Base-by-base conservation (phyloP, 1,284 basidiomycete species). In the Coniferiporia sulphurascens region DNA sequence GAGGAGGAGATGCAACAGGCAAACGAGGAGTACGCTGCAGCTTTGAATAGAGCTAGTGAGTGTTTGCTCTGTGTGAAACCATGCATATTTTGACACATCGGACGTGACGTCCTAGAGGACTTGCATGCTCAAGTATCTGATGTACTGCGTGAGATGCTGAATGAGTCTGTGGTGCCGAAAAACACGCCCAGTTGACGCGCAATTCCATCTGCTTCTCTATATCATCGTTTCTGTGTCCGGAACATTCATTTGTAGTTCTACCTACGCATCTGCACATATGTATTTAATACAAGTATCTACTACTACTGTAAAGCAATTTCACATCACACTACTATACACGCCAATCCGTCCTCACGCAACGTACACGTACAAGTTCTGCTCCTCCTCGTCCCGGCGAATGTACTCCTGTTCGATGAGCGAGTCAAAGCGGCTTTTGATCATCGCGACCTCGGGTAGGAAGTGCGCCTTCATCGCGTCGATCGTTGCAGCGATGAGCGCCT, bases 371-470 rank as follows among this genome's bases (percentile, higher is more conserved):
- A 81, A 73, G 64, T 84, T 85, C 72, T 77, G 82, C 67, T 92
- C 87, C 32, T 81, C 77, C 17, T 86, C 82, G 68, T 88, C 87
- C 53, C 94, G 78, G 71, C 82, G 82, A 72, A 97, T 70, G 74
- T 95, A 97, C 70, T 96, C 95, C 65, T 84, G 78, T 65, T 95
- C 93, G 55, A 95, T 92, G 63, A 96, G 72, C 54, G 79, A 81
- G 66, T 89, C 87, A 63, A 97, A 85, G 56, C 92, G 79, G 70
- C 85, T 82, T 78, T 96, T 97, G 73, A 97, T 94, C 69, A 83
- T 81, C 63, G 82, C 78, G 56, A 89, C 82, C 55, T 83, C 78
- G 38, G 88, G 87, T 56, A 82, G 78, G 67, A 94, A 94, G 64
- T 92, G 88, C 41, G 74, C 83, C 72, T 87, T 89, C 58, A 98